Percentiles rank a stretch among this genome's conserved stretches.
Evolutionary conservation across 345 rosid species (phyloP).

Genomic region (Ceriops zippeliana): DNA sequence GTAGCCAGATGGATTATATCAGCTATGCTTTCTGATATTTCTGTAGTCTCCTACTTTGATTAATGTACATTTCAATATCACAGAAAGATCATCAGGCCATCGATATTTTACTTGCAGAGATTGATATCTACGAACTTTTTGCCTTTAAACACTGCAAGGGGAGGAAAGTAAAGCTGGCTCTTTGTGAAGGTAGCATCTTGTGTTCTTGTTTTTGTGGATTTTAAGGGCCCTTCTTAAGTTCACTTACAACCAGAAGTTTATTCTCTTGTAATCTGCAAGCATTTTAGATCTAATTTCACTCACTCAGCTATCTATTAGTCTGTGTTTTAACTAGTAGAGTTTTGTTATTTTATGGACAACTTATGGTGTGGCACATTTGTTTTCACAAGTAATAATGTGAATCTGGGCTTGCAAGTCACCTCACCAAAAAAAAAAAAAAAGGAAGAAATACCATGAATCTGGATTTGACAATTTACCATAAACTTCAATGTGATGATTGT

Average conservation of each 20-base stretch:
- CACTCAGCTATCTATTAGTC: too few species aligned
- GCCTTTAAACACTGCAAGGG: slow-evolving; percentile 98
- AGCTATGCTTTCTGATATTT: background rate
- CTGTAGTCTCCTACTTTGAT: slow-evolving; percentile 16
- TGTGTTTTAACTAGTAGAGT: too few species aligned
- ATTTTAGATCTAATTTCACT: background rate
- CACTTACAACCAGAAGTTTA: background rate
- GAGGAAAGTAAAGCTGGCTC: slow-evolving; percentile 89
- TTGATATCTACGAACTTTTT: slow-evolving; percentile 96
- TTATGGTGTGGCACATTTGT: too few species aligned
- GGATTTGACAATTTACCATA: background rate
- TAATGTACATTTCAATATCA: slow-evolving; percentile 17
- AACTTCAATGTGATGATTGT: slow-evolving; percentile 17
- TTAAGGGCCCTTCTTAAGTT: background rate
- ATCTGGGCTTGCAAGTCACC: too few species aligned
- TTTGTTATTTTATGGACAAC: too few species aligned
- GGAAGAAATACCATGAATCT: background rate
- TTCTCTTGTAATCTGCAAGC: background rate
- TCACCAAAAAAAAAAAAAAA: too few species aligned
- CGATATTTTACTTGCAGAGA: slow-evolving; percentile 95
- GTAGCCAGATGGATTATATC: background rate
- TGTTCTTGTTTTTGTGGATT: background rate
- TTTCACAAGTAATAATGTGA: too few species aligned
- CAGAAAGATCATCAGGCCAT: slow-evolving; percentile 99
- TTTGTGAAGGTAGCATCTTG: slow-evolving; percentile 72